A percentile compares a stretch with the other conserved stretches of the same genome.
phyloP scores from a whole-genome alignment of 768 basidiomycete species.

The Heimioporus sp. region DNA sequence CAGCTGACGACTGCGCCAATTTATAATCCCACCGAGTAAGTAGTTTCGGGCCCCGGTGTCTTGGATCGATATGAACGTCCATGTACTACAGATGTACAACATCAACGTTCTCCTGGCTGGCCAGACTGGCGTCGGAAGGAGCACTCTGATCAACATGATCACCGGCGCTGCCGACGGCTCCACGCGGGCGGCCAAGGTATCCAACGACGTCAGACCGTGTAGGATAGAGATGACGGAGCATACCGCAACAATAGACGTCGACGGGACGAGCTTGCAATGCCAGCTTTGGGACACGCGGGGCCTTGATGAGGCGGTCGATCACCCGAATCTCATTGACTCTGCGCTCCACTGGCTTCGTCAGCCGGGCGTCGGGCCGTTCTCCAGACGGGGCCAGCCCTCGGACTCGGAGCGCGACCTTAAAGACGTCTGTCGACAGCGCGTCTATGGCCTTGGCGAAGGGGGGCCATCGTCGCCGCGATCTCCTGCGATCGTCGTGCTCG shows the following conservation, averaged over 20 bases:
- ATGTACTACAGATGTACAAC: neutral
- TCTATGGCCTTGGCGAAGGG: conserved; percentile 9
- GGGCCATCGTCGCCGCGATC: conserved; percentile 3
- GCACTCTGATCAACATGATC: conserved; percentile 28
- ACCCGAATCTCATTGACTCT: conserved; percentile 18
- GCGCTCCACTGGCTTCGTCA: conserved; percentile 20
- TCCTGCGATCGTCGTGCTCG: conserved; percentile 14
- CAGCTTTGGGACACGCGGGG: conserved; percentile 27
- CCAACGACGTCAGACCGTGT: conserved; percentile 24
- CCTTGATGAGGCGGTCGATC: conserved; percentile 25
- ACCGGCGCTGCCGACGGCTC: conserved; percentile 13
- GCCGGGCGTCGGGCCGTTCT: conserved; percentile 14
- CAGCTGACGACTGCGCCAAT: too few relatives aligned
- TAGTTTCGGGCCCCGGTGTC: neutral
- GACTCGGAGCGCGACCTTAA: conserved; percentile 19
- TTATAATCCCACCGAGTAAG: neutral
- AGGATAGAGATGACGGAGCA: conserved; percentile 20
- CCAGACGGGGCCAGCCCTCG: conserved; percentile 15
- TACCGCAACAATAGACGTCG: conserved; percentile 1
- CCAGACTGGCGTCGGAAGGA: conserved; percentile 29
- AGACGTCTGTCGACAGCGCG: conserved; percentile 16
- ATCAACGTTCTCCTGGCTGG: conserved; percentile 22
- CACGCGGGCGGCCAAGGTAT: conserved; percentile 16
- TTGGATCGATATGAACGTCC: neutral
- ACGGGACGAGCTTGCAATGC: conserved; percentile 8